Evolutionary conservation across 1,284 basidiomycete species (phyloP), one percentile per base, ranked within the genome.

Genomic region (Bondarzewia mesenterica): DNA sequence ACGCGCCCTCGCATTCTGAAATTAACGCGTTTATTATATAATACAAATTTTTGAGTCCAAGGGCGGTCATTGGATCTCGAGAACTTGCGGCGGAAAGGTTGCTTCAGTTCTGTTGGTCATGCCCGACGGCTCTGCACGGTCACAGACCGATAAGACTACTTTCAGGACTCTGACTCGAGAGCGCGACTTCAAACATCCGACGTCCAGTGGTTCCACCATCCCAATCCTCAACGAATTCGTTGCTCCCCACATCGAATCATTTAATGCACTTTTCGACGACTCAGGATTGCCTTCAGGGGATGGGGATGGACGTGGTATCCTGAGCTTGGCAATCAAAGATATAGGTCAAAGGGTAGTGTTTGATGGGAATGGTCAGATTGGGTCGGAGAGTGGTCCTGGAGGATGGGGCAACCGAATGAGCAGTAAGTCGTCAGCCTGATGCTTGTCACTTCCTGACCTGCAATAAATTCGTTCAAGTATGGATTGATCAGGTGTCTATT

Each of bases 261-360:
- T 99, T 76, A 96, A 99, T 65, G 86, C 93, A 10, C 77, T 99
- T 26, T 92, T 96, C 62, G 90, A 95, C 58, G 89, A 91, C 58
- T 88, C 83, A 46, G 85, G 80, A 5, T 63, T 84, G 53, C 82
- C 78, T 60, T 63, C 69, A 42, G 85, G 86, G 5, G 84, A 89
- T 54, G 80, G 81, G 7, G 82, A 90, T 46, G 87, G 85, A 3
- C 76, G 75, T 21, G 96, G 96, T 0, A 66, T 99, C 10, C 67
- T 99, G 10, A 83, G 83, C 50, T 70, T 93, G 14, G 91, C 80
- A 7, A 63, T 98, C 6, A 78, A 84, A 57, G 91, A 97, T 54
- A 86, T 99, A 42, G 86, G 89, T 0, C 82, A 91, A 58, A 87
- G 91, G 52, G 91, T 95, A 26, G 83, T 95, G 1, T 99, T 97